Evolutionary conservation across 192 early-diverging fungal species (phyloP), one percentile per base, ranked within the genome.

Genomic region (Podila epicladia): DNA sequence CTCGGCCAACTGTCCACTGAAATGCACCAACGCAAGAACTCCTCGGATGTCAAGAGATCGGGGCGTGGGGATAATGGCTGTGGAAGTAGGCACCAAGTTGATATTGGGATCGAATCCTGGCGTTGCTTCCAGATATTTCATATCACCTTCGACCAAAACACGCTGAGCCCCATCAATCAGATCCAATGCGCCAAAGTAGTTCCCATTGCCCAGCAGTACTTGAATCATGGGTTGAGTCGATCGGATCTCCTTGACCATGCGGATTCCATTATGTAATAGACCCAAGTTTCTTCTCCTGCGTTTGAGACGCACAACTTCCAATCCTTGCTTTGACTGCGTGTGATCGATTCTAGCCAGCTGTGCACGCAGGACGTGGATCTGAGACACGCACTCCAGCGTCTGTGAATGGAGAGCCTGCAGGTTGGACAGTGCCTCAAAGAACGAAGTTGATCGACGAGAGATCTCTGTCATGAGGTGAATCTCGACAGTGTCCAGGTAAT

Each of bases 391-490:
- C 17, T 92, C 86, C 55, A 95, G 84, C 0, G 97, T 99, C 73
- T 99, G 97, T 1, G 91, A 89, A 80, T 99, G 95, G 49, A 99
- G 84, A 15, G 93, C 93, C 82, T 99, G 94, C 45, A 99, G 86
- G 66, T 96, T 98, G 9, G 93, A 92, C 12, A 99, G 84, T 0
- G 98, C 97, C 33, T 93, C 92, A 79, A 99, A 99, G 73, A 99
- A 99, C 0, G 97, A 96, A 11, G 92, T 90, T n/a, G 96, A 97
- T 28, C 97, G 85, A 26, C 91, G 89, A 37, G 96, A 96, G 51
- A 99, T 99, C 76, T 99, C 98, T 57, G 92, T 93, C 24, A 97
- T 92, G 31, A 99, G 82, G 67, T 99, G 96, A 3, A 95, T 92
- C 75, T 99, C 97, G 4, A 99, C 95, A 0, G 93, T 94, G 75